phyloP scores from a whole-genome alignment of 2,329 filamentous ascomycete species.

The Diaporthe vexans region DNA sequence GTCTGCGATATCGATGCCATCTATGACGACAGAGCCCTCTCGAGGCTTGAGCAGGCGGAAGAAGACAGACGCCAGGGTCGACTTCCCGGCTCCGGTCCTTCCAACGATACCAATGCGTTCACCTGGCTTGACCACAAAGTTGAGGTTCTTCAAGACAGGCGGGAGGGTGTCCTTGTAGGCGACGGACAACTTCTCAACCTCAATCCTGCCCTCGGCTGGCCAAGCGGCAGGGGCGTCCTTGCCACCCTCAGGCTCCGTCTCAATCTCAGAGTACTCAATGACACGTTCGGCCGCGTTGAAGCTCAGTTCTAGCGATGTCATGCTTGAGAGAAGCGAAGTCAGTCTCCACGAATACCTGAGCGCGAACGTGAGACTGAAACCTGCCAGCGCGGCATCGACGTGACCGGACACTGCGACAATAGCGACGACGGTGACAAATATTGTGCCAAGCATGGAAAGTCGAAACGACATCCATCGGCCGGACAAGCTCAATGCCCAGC shows the following conservation, averaged over 20 bases:
- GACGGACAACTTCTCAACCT: conserved; percentile 55
- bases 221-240: conserved; percentile 55
- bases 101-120: conserved; percentile 76
- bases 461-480: conserved; percentile 56
- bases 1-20: conserved; percentile 66
- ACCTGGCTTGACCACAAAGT: conserved; percentile 58
- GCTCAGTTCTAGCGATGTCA: conserved; percentile 55
- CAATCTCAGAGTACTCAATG: conserved; percentile 58
- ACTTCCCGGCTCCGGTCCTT: conserved; percentile 76
- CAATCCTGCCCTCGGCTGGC: conserved; percentile 56
- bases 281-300: conserved; percentile 61
- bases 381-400: conserved; percentile 56
- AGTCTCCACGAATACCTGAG: conserved; percentile 54
- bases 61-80: conserved; percentile 73
- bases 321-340: conserved; percentile 52
- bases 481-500: conserved; percentile 51
- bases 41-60: conserved; percentile 69
- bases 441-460: conserved; percentile 55
- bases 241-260: conserved; percentile 54
- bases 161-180: conserved; percentile 54
- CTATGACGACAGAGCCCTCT: conserved; percentile 59
- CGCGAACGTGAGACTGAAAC: conserved; percentile 57
- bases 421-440: conserved; percentile 55
- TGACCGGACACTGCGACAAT: conserved; percentile 51
- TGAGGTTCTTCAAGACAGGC: conserved; percentile 54